phyloP scores from a whole-genome alignment of 1,284 basidiomycete species.

The Cystobasidium slooffiae region DNA sequence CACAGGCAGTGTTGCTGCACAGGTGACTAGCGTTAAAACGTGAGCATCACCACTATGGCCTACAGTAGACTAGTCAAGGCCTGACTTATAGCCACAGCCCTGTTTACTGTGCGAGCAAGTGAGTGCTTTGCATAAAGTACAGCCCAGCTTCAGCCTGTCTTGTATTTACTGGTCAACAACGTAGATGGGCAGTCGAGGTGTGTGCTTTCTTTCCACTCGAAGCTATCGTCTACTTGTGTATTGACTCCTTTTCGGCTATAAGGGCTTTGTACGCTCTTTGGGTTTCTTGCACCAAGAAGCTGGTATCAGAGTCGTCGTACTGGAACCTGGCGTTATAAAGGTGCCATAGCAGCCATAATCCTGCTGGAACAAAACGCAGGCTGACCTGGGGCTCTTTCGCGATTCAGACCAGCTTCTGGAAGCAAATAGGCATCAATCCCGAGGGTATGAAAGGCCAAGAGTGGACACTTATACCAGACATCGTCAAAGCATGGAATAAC shows the following conservation, averaged over 20 bases:
- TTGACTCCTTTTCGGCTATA: not conserved
- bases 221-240: not conserved
- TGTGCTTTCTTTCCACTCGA: too few relatives aligned
- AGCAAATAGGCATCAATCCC: conserved; percentile 20
- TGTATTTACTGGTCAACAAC: not conserved
- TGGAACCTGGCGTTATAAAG: conserved; percentile 24
- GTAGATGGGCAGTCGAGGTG: conserved; percentile 26
- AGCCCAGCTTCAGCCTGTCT: not conserved
- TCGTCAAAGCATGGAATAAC: conserved; percentile 24
- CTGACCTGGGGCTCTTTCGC: not conserved
- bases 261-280: conserved; percentile 24
- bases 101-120: conserved; percentile 26
- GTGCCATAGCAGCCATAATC: not conserved
- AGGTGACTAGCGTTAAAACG: conserved; percentile 24
- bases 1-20: conserved; percentile 23
- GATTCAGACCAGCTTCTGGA: conserved; percentile 13
- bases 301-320: conserved; percentile 6
- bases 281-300: conserved; percentile 9
- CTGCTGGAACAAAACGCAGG: not conserved
- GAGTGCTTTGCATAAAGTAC: not conserved
- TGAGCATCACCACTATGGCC: not conserved
- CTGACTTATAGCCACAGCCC: not conserved
- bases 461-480: conserved; percentile 15
- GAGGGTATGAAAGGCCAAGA: conserved; percentile 23
- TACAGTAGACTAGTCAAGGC: not conserved